A percentile compares a stretch with the other conserved stretches of the same genome.
phyloP scores from a whole-genome alignment of 1,139 yeast genomes.

The Geotrichum restrictum region DNA sequence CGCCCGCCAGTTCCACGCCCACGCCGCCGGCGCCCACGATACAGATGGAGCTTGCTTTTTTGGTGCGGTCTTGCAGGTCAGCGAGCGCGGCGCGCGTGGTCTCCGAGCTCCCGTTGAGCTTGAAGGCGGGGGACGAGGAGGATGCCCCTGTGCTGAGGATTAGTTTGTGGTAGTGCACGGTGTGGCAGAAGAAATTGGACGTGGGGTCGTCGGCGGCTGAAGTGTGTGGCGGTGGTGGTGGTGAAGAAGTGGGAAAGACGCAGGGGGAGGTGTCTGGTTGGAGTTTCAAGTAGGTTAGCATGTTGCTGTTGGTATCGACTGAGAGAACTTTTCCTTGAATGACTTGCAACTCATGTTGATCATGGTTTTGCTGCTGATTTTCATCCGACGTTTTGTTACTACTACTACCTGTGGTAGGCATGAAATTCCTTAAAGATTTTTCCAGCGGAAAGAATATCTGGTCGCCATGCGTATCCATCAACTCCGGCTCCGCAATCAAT shows the following conservation, averaged over 20 bases:
- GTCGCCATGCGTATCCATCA: slow-evolving; percentile 10
- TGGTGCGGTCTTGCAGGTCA: slow-evolving; percentile 9
- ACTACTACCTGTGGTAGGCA: slow-evolving; percentile 10
- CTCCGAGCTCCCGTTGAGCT: slow-evolving; percentile 18
- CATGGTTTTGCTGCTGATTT: too few relatives aligned
- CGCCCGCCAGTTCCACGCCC: slow-evolving; percentile 31
- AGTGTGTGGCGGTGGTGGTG: too few relatives aligned
- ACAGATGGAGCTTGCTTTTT: slow-evolving; percentile 25
- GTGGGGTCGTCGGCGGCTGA: neutral
- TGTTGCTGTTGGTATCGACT: slow-evolving; percentile 7
- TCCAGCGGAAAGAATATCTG: slow-evolving; percentile 19
- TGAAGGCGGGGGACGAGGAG: slow-evolving; percentile 21
- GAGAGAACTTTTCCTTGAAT: slow-evolving; percentile 20
- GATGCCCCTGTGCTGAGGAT: slow-evolving; percentile 22
- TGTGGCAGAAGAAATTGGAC: slow-evolving; percentile 20
- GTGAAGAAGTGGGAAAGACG: too few relatives aligned
- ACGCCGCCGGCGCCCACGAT: slow-evolving; percentile 32
- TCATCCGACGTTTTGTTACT: neutral
- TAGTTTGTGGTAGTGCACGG: slow-evolving; percentile 14
- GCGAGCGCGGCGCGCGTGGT: slow-evolving; percentile 12
- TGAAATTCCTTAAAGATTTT: slow-evolving; percentile 12
- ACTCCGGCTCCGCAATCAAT: slow-evolving; percentile 18
- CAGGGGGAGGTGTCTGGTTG: slow-evolving; percentile 12
- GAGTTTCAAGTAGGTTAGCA: slow-evolving; percentile 14
- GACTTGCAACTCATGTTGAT: slow-evolving; percentile 12